Percentiles rank a stretch among this genome's conserved stretches.
Evolutionary conservation across 192 early-diverging fungal genomes (phyloP).

Genomic region (Backusella liffmaniae): DNA sequence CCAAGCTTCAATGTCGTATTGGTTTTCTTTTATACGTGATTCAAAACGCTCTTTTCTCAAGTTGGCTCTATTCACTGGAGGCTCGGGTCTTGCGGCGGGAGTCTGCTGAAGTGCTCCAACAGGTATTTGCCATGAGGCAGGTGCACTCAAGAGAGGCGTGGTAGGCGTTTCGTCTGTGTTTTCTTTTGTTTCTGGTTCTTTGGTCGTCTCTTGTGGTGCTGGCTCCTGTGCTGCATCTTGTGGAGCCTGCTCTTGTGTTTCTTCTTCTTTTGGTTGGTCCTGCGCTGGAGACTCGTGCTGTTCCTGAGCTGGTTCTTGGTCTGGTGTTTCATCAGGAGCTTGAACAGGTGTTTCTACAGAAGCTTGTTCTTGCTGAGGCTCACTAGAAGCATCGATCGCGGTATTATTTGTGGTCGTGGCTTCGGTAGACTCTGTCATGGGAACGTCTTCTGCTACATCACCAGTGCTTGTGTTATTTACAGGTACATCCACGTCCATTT

Average conservation of each 20-base stretch:
- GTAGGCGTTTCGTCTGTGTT: not conserved
- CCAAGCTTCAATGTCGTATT: conserved; percentile 71
- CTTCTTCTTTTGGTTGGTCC: not conserved
- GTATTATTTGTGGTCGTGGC: not conserved
- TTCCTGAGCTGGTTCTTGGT: not conserved
- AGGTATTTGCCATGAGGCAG: conserved; percentile 50
- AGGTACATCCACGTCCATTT: conserved; percentile 11
- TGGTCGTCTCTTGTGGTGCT: not conserved
- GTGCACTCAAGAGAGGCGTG: conserved; percentile 21
- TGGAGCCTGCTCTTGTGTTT: not conserved
- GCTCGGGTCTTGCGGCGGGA: not conserved
- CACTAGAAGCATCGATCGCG: not conserved
- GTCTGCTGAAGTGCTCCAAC: conserved; percentile 30
- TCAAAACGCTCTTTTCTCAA: conserved; percentile 54
- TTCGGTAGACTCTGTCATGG: not conserved
- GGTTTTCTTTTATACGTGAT: conserved; percentile 49
- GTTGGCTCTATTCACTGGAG: conserved; percentile 13
- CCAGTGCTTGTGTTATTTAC: not conserved
- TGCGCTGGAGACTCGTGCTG: not conserved
- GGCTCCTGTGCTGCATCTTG: not conserved
- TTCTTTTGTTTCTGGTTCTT: conserved; percentile 1
- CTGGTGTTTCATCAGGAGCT: not conserved
- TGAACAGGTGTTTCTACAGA: not conserved
- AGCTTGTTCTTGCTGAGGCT: not conserved
- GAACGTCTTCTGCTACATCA: not conserved